Percentiles rank a stretch among this genome's conserved stretches.
Conservation (phyloP, 441 rosid species). For the Gossypium lobatum region DNA sequence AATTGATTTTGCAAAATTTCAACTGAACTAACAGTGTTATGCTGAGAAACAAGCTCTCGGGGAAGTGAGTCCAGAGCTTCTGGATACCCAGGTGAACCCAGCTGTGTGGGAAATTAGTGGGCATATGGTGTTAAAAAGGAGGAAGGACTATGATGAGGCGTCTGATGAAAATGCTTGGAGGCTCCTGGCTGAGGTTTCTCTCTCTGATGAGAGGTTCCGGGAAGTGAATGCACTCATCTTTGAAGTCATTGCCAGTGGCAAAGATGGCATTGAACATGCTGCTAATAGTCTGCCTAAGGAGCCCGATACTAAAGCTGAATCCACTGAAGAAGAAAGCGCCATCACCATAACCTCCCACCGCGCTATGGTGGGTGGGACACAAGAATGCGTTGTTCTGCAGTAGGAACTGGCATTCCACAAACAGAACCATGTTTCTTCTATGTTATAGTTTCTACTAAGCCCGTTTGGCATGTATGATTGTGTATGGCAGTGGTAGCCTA, state of each 20-base stretch:
- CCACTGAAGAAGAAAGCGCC: conserved; percentile 17
- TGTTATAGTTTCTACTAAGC: background rate
- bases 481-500: conserved; percentile 16
- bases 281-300: conserved; percentile 20
- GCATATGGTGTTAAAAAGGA: conserved; percentile 92
- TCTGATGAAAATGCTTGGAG: conserved; percentile 90
- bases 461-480: conserved; percentile 2
- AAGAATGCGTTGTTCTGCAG: conserved; percentile 55
- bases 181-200: conserved; percentile 86
- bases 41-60: conserved; percentile 99
- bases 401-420: conserved; percentile 21
- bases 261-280: conserved; percentile 18
- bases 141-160: conserved; percentile 79
- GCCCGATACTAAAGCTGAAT: conserved; percentile 15
- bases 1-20: background rate
- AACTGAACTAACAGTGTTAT: conserved; percentile 64
- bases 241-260: conserved; percentile 43
- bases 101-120: conserved; percentile 99
- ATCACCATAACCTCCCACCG: conserved; percentile 23
- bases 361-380: conserved; percentile 34
- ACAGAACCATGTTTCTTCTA: conserved; percentile 1
- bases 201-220: conserved; percentile 76
- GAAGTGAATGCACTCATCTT: conserved; percentile 70
- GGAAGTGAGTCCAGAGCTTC: conserved; percentile 71
- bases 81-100: conserved; percentile 96